phyloP scores from a whole-genome alignment of 176 grass and related monocot species.

The Tillandsia leiboldiana region DNA sequence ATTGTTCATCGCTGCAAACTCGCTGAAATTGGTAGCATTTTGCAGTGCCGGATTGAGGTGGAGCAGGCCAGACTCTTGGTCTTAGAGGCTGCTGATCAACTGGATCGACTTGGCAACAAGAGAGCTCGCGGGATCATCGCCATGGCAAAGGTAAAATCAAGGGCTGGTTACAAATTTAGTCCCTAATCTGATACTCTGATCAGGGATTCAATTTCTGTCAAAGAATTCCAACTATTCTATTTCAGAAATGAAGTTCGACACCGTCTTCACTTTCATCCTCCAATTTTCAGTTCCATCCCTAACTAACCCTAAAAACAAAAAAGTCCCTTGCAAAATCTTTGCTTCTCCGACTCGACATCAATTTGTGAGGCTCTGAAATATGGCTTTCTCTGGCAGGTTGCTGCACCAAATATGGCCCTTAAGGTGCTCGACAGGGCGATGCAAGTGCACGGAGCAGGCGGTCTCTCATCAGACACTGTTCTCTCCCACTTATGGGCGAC shows the following conservation, averaged over 20 bases:
- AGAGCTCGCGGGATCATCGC: constrained; percentile 68
- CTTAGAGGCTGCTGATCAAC: constrained; percentile 83
- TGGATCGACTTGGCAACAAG: constrained; percentile 72
- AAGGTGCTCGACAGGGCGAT: constrained; percentile 91
- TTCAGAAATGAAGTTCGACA: no score
- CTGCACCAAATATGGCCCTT: constrained; percentile 93
- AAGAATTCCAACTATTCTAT: no score
- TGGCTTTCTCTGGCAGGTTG: constrained; percentile 35
- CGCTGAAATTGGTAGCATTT: constrained; percentile 5
- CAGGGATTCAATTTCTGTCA: no score
- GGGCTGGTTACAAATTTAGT: not conserved
- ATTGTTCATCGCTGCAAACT: not conserved
- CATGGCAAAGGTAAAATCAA: constrained; percentile 74
- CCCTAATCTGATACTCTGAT: no score
- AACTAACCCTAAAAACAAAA: not conserved
- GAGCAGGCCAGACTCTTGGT: constrained; percentile 90
- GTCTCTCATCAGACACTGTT: constrained; percentile 60
- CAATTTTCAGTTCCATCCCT: no score
- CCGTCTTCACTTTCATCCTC: no score
- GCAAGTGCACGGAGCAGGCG: constrained; percentile 86
- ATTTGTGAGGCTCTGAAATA: not conserved
- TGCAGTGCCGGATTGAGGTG: constrained; percentile 80
- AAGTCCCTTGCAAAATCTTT: not conserved
- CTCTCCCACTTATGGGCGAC: constrained; percentile 82
- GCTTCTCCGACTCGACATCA: not conserved